Base-by-base conservation (phyloP, 164 flowering plant species). In the Buxus sempervirens region DNA sequence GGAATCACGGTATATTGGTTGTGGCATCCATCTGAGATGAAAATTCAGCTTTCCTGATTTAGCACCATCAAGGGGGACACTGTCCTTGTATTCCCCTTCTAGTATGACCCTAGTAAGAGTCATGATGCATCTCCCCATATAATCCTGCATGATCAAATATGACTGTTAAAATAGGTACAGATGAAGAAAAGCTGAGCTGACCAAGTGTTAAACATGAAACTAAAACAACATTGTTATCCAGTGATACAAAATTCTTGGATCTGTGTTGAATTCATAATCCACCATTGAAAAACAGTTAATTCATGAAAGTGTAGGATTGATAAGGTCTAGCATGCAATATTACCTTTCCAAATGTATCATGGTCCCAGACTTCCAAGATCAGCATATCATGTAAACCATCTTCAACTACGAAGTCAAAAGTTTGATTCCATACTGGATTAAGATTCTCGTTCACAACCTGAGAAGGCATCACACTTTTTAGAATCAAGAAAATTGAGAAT, bases 271-370 rank as follows among this genome's bases (percentile, higher is more conserved):
- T n/a, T n/a, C n/a, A n/a, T n/a, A n/a, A n/a, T n/a, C n/a, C n/a
- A n/a, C n/a, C n/a, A n/a, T n/a, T n/a, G n/a, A n/a, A n/a, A n/a
- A n/a, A n/a, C n/a, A n/a, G n/a, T n/a, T n/a, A n/a, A n/a, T n/a
- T n/a, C n/a, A 45, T 5, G 62, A n/a, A 69, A 24, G 38, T 32
- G 38, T 7, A 9, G 9, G 60, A 27, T 12, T 32, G 22, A 22
- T 20, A 20, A 51, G 19, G 20, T 21, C 7, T 54, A 21, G 58
- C 38, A 25, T 49, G 64, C 23, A 67, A 20, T 18, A 19, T 58
- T 83, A 96, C 99, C 98, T 96, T 96, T 64, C 98, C 98, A 78
- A 96, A 96, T 24, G 99, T 96, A 76, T 96, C 99, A 65, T 96
- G 99, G 74, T 96, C 99, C 79, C 80, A 96, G 54, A 96, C 79